phyloP scores from a whole-genome alignment of 768 basidiomycete species.

The Sarcomyxa edulis region DNA sequence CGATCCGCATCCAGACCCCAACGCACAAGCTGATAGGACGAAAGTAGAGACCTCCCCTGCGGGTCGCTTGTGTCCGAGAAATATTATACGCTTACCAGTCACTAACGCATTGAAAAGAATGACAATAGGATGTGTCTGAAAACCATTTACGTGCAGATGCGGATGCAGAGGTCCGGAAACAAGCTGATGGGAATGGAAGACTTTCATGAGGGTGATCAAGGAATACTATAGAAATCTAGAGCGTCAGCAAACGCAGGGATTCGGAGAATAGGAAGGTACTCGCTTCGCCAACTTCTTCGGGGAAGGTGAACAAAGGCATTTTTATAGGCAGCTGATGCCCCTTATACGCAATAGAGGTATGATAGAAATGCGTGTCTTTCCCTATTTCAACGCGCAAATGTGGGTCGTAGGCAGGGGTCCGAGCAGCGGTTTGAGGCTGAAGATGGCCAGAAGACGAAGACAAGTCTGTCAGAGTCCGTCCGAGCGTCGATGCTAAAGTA shows the following conservation, averaged over 20 bases:
- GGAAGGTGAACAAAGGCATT: slow-evolving; percentile 60
- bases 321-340: slow-evolving; percentile 61
- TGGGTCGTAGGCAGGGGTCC: slow-evolving; percentile 40
- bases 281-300: slow-evolving; percentile 76
- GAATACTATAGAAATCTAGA: slow-evolving; percentile 48
- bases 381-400: slow-evolving; percentile 41
- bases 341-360: slow-evolving; percentile 60
- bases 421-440: slow-evolving; percentile 27
- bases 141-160: slow-evolving; percentile 69
- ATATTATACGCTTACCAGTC: slow-evolving; percentile 73
- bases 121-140: slow-evolving; percentile 68
- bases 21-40: slow-evolving; percentile 71
- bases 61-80: slow-evolving; percentile 65
- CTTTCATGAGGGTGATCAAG: slow-evolving; percentile 60
- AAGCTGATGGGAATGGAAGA: neutral
- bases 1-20: slow-evolving; percentile 64
- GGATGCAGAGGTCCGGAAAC: slow-evolving; percentile 57
- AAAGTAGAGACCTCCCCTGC: slow-evolving; percentile 66
- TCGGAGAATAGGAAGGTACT: slow-evolving; percentile 10
- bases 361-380: slow-evolving; percentile 78
- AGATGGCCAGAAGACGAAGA: slow-evolving; percentile 72
- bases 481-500: slow-evolving; percentile 38
- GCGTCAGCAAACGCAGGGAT: neutral
- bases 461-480: slow-evolving; percentile 65
- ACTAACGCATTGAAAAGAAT: slow-evolving; percentile 74